Base-by-base conservation (phyloP, 176 grass and related monocot genomes). In the Coix lacrymajobi region DNA sequence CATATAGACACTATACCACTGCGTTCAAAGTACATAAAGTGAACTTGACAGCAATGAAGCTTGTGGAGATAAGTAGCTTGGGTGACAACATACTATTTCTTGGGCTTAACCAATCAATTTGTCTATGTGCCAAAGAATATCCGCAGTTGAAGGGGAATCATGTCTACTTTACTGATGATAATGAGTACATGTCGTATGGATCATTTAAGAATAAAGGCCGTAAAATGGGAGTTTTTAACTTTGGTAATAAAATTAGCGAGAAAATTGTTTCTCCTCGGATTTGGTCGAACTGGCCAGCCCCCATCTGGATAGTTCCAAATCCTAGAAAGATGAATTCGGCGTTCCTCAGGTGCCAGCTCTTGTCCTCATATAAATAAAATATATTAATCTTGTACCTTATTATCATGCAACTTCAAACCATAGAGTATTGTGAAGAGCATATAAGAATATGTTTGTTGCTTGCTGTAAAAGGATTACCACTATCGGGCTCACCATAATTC, bases 261-360 rank as follows among this genome's bases (percentile, higher is more conserved):
- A 48, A 69, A 54, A 54, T 80, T 38, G 46, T 11, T 29, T 69
- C 64, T 3, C 78, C 63, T 69, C 45, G 28, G 44, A 2, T 69
- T 69, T 69, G 64, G 78, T 80, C 64, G 22, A 54, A 69, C 64
- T 80, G 45, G 41, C 41, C 77, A 17, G 33, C 28, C 28, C 62
- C 77, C 16, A 29, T 66, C 28, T 79, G 61, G 77, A 6, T 79
- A 28, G 14, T 79, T 44, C 77, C 41, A 79, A 79, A 66, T 66
- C 77, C 41, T 12, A 44, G 61, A 6, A 79, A 17, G 28, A 34
- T 66, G 40, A 48, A 10, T 49, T 34, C 28, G 49, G 49, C 49
- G 7, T 52, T 52, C 49, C 49, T 22, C 49, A 22, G 49, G 49
- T 49, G 46, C 16, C 46, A 17, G 46, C 6, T 49, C 16, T 49